Evolutionary conservation across 208 protist species (phyloP), one percentile per base, ranked within the genome.

Genomic region (Wallacemonas sp.): DNA sequence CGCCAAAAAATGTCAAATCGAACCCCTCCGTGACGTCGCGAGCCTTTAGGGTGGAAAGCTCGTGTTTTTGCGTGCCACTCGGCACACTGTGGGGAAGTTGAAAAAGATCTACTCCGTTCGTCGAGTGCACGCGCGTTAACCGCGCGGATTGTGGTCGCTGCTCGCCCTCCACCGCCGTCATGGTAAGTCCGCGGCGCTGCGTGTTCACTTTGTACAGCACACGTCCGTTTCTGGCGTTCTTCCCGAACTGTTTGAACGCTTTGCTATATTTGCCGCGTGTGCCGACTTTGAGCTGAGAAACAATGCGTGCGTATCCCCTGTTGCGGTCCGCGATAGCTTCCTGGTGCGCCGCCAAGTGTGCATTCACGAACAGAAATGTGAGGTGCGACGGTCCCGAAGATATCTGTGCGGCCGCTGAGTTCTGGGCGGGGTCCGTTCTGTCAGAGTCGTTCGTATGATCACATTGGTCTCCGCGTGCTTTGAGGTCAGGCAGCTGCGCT

Each of bases 1-100:
- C 97, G 28, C 95, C 90, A 62, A 96, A 98, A 46, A 98, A 90
- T 11, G 88, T 84, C 38, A 95, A 65, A 69, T 98, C 92, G 68
- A 95, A 97, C 55, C 94, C 86, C 17, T 96, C 81, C 17, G 87
- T 96, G 22, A 90, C 85, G 64, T 97, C 90, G 9, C 84, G 77
- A 51, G 58, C 56, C 28, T 59, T 27, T 11, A 51, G 47, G 9
- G 24, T 28, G 6, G 28, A 36, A 11, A 30, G 22, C 8, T 34
- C 51, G 8, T 33, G 17, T 31, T 38, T 58, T 9, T 38, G 12
- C n/a, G 14, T 26, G n/a, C 15, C 19, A 31, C 3, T 24, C 12
- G 30, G n/a, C 28, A 15, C 30, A 21, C 24, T 26, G 28, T 31
- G 51, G 4, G 51, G 51, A 3, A 58, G 51, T 9, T 58, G 51